A percentile compares a stretch with the other conserved stretches of the same genome.
Evolutionary conservation across 2,329 filamentous ascomycete genomes (phyloP).

Genomic region (Trichoderma koningii): DNA sequence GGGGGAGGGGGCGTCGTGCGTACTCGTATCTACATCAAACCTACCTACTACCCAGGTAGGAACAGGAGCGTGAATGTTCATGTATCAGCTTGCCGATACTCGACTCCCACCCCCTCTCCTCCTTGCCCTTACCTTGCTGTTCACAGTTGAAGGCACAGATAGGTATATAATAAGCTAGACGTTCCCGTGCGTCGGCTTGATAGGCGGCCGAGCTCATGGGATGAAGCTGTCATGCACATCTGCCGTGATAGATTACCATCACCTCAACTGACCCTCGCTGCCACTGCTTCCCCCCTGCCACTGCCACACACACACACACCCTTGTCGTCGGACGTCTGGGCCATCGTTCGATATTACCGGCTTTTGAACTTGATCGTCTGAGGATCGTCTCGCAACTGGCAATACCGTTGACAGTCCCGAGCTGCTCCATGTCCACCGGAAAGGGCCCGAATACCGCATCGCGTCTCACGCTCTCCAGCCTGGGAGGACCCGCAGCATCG

Average conservation of each 20-base stretch:
- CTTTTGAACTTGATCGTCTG: background rate
- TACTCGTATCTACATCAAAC: background rate
- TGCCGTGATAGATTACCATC: constrained; percentile 22
- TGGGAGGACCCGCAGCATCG: constrained; percentile 22
- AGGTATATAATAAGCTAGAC: constrained; percentile 17
- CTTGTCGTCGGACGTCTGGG: constrained; percentile 7
- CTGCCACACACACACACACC: background rate
- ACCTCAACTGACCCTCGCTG: constrained; percentile 10
- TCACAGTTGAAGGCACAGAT: background rate
- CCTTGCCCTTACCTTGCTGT: background rate
- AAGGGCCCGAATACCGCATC: background rate
- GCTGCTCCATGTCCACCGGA: constrained; percentile 2
- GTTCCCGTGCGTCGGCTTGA: constrained; percentile 19
- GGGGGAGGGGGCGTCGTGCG: background rate
- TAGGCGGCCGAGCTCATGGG: constrained; percentile 1
- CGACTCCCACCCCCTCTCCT: background rate
- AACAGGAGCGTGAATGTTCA: background rate
- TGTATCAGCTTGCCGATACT: background rate
- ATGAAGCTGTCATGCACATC: background rate
- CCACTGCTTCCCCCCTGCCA: background rate
- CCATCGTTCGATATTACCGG: constrained; percentile 14
- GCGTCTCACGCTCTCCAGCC: background rate
- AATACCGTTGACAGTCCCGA: constrained; percentile 5
- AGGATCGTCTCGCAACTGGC: constrained; percentile 2
- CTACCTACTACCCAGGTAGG: background rate